These are phyloP conservation scores for Fusarium sp. DNA, from an alignment of 2,329 filamentous ascomycete genomes.

Conservation along the genomic window DNA sequence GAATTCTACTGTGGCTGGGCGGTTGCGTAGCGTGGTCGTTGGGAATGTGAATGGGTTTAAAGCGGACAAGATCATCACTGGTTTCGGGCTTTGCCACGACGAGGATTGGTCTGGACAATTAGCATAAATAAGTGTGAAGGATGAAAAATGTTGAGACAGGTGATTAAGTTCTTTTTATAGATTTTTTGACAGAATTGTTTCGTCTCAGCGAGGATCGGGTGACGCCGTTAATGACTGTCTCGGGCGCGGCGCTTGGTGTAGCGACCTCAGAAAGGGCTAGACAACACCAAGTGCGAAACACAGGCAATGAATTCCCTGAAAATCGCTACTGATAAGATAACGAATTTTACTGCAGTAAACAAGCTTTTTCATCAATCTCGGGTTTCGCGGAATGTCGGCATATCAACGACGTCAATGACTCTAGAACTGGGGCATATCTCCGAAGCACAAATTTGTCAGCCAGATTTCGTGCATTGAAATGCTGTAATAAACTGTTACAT, in stretches of 20 bases:
- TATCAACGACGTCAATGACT: slow-evolving; percentile 5
- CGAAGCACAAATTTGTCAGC: not conserved
- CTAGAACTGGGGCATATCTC: not conserved
- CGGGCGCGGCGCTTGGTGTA: not conserved
- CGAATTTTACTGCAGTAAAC: rapidly evolving
- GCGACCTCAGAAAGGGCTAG: not conserved
- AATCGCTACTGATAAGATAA: rapidly evolving
- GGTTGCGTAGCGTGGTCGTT: not conserved
- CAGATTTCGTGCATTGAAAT: not conserved
- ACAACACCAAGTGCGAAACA: rapidly evolving
- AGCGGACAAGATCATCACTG: not conserved
- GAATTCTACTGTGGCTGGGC: slow-evolving; percentile 14
- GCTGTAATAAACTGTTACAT: not conserved
- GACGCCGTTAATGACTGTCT: not conserved
- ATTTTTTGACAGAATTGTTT: not conserved
- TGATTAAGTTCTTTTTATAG: not conserved
- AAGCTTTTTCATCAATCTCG: too few relatives aligned
- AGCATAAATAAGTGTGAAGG: not conserved
- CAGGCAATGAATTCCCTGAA: too few relatives aligned
- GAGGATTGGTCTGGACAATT: slow-evolving; percentile 6
- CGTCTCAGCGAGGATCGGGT: not conserved
- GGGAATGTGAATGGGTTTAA: slow-evolving; percentile 24
- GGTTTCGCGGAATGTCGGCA: not conserved
- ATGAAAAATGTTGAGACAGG: too few relatives aligned
- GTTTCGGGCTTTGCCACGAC: slow-evolving; percentile 4